Evolutionary conservation across 2,329 filamentous ascomycete genomes (phyloP).

Genomic region (Juglanconis sp.): DNA sequence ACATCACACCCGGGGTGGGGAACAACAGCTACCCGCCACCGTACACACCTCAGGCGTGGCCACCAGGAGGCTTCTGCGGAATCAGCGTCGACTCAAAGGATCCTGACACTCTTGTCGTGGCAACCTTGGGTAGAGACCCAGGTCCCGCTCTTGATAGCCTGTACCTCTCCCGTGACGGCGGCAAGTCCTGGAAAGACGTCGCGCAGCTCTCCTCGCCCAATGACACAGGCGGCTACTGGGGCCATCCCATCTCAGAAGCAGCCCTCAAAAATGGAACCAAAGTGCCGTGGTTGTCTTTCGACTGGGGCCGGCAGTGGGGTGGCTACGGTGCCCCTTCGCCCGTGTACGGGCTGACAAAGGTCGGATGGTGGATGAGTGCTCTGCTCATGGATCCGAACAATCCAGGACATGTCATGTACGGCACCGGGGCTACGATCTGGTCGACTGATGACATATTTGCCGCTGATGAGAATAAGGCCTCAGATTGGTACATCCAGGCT

Average conservation of each 20-base stretch:
- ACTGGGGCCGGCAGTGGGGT: conserved; percentile 4
- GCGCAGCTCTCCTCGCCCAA: conserved; percentile 4
- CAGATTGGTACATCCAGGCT: conserved; percentile 4
- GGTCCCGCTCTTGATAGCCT: conserved; percentile 9
- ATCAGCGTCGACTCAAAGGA: neutral
- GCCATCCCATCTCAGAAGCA: conserved; percentile 3
- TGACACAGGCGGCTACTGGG: conserved; percentile 6
- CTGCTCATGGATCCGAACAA: conserved; percentile 1
- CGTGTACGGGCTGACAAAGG: conserved; percentile 3
- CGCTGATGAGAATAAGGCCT: neutral
- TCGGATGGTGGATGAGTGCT: conserved; percentile 12
- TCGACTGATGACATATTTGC: conserved; percentile 4
- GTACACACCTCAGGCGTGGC: neutral
- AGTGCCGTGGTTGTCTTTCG: conserved; percentile 7
- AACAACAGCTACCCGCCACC: conserved; percentile 12
- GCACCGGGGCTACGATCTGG: conserved; percentile 10
- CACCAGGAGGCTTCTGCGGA: conserved; percentile 4
- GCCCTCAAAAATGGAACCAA: conserved; percentile 1
- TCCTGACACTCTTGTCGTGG: conserved; percentile 3
- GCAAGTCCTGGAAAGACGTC: neutral
- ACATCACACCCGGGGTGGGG: conserved; percentile 1
- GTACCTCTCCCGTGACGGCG: conserved; percentile 5
- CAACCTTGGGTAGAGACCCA: conserved; percentile 2
- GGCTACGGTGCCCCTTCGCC: conserved; percentile 3
- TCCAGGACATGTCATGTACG: conserved; percentile 1